Evolutionary conservation across 805 yeast species (phyloP).

Genomic region (Sugiyamaella qingdaonensis): DNA sequence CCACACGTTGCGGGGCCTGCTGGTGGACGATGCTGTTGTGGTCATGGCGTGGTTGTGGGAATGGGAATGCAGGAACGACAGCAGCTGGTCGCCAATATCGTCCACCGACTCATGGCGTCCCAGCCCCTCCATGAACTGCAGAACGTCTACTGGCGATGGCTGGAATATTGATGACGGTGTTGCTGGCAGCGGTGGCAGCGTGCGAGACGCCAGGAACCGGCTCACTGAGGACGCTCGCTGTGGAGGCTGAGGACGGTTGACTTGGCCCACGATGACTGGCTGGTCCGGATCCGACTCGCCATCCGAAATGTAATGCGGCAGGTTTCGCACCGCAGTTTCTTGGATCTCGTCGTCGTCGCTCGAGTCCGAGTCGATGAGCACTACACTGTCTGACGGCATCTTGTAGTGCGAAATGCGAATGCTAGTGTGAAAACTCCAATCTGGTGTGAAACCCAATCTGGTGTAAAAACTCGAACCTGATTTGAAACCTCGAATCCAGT

Average conservation of each 20-base stretch:
- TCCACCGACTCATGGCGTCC: neutral
- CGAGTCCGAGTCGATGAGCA: neutral
- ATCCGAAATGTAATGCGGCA: neutral
- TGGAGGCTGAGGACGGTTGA: neutral
- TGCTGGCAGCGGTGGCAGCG: neutral
- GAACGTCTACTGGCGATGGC: neutral
- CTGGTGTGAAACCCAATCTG: too few relatives aligned
- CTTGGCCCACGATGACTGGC: slow-evolving; percentile 1
- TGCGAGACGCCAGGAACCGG: neutral
- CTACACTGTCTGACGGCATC: neutral
- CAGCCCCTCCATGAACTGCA: neutral
- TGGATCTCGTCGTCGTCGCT: neutral
- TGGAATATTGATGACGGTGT: neutral
- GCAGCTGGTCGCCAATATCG: neutral
- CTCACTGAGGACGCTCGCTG: neutral
- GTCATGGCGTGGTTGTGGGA: neutral
- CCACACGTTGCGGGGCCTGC: neutral
- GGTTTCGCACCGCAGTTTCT: neutral
- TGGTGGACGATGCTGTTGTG: neutral
- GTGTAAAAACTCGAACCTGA: too few relatives aligned
- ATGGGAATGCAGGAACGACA: neutral
- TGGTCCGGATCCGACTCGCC: neutral
- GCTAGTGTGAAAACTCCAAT: too few relatives aligned
- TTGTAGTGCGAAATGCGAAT: neutral
- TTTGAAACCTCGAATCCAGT: too few relatives aligned